Conservation (phyloP, 345 rosid species). For the Schrenkiella parvula region DNA sequence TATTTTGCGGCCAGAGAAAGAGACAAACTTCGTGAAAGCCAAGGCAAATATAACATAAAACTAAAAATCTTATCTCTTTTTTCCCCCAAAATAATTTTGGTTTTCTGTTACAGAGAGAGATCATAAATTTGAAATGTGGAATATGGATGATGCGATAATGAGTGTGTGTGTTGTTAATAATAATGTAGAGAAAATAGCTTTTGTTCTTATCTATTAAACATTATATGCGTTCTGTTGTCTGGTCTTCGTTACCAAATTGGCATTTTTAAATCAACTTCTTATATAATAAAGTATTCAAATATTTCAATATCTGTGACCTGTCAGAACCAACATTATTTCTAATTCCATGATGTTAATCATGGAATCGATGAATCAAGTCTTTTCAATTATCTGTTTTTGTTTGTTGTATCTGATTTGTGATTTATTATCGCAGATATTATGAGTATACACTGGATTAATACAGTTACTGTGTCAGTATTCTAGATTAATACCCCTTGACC, state of each 20-base stretch:
- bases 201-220: slow-evolving; percentile 27
- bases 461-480: neutral
- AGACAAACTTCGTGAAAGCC: slow-evolving; percentile 10
- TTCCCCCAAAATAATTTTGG: neutral
- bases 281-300: neutral
- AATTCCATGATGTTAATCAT: neutral
- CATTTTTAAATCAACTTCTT: neutral
- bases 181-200: slow-evolving; percentile 7
- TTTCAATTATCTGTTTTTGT: neutral
- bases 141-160: slow-evolving; percentile 20
- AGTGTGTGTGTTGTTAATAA: neutral
- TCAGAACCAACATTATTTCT: slow-evolving; percentile 15
- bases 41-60: neutral
- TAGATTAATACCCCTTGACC: neutral
- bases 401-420: neutral
- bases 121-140: neutral
- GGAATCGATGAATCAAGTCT: neutral
- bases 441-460: neutral
- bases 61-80: slow-evolving; percentile 1
- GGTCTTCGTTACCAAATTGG: slow-evolving; percentile 25
- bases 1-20: slow-evolving; percentile 20
- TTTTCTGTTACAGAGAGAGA: slow-evolving; percentile 10
- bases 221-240: slow-evolving; percentile 16
- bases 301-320: slow-evolving; percentile 27
- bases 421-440: neutral